Base-by-base conservation (phyloP, 768 basidiomycete species). In the Lenzites betulinus region DNA sequence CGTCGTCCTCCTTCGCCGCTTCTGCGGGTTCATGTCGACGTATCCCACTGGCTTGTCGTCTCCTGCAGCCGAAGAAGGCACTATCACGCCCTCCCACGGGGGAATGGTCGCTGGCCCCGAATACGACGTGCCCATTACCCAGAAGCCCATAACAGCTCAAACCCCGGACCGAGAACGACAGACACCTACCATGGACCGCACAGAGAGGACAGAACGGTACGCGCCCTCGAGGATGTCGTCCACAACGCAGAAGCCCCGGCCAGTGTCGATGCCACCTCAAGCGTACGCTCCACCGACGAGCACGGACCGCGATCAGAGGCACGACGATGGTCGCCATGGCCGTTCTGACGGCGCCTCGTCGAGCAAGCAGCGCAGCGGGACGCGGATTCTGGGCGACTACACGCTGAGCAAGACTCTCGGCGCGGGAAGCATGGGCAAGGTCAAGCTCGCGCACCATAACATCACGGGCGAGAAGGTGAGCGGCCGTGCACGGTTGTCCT, bases 351-450 rank as follows among this genome's bases (percentile, higher is more conserved):
- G 64, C 33, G 39, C 62, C 52, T 53, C 69, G 44, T 54, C 67
- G 22, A 59, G 64, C 62, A 73, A 68, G 56, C 49, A 69, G 38
- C 67, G 74, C 51, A 69, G 72, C 43, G 73, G 73, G 42, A 76
- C 78, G 67, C 76, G 89, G 74, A 80, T 93, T 59, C 79, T 99
- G 16, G 96, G 95, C 33, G 94, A 98, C 72, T 99, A 97, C 78
- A 92, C 92, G 61, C 84, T 99, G 66, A 91, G 91, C 70, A 98
- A 98, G 83, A 97, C 96, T 5, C 82, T 99, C 42, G 96, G 96
- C 25, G 96, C 95, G 22, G 96, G 96, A 38, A 94, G 92, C 73
- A 99, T 99, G 96, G 96, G 96, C 65, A 98, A 98, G 75, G 96
- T 99, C 70, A 99, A 98, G 79, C 84, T 98, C 12, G 96, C 93